Evolutionary conservation across 2,329 filamentous ascomycete genomes (phyloP).

Genomic region (Claviceps citrina): DNA sequence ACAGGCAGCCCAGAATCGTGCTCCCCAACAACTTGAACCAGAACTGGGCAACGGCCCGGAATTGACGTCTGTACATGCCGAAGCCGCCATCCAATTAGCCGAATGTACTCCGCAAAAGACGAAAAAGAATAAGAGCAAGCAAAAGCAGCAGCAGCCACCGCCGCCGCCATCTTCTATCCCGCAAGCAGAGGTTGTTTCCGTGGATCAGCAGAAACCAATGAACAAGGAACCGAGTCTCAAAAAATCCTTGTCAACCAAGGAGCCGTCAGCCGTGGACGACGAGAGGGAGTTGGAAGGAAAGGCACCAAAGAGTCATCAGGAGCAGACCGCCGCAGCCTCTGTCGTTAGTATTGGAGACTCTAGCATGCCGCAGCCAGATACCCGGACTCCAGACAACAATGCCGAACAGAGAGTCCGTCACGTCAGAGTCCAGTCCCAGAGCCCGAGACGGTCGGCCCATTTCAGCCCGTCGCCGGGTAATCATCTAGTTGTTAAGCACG

Average conservation of each 20-base stretch:
- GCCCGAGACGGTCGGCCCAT: slow-evolving; percentile 51
- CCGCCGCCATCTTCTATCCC: background rate
- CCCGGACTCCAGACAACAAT: background rate
- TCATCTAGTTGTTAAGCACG: slow-evolving; percentile 43
- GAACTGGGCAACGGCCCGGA: background rate
- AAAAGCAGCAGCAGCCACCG: slow-evolving; percentile 7
- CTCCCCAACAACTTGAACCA: background rate
- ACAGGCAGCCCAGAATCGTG: background rate
- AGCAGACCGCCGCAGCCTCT: slow-evolving; percentile 9
- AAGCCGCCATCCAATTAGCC: background rate
- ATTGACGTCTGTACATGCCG: background rate
- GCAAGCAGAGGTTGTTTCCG: background rate
- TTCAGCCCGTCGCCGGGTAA: slow-evolving; percentile 43
- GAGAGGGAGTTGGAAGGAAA: slow-evolving; percentile 26
- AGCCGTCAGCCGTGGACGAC: slow-evolving; percentile 31
- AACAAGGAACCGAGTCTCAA: background rate
- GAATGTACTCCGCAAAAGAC: slow-evolving; percentile 3
- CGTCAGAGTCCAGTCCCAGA: slow-evolving; percentile 33
- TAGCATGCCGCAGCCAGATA: background rate
- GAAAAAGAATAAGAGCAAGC: slow-evolving; percentile 7
- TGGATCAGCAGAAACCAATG: background rate
- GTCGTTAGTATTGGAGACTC: slow-evolving; percentile 17
- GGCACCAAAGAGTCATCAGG: slow-evolving; percentile 6
- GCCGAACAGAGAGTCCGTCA: slow-evolving; percentile 9
- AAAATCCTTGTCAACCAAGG: slow-evolving; percentile 15